Evolutionary conservation across 306 rosid genomes (phyloP), one percentile per base, ranked within the genome.

Genomic region (Fragaria ananassa): DNA sequence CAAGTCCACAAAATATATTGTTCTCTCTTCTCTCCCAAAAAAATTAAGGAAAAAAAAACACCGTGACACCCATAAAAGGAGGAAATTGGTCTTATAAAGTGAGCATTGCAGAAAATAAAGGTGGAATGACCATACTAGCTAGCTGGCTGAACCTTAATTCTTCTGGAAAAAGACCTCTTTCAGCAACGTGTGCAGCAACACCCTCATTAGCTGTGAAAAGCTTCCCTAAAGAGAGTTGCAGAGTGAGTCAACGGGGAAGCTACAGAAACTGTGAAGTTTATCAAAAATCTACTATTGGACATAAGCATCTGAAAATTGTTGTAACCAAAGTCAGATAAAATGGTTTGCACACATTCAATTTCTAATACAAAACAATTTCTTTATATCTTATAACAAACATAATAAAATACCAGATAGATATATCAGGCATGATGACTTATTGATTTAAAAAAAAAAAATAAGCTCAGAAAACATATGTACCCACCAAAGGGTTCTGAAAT

Each of bases 101-200:
- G 42, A 37, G 37, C 60, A 71, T 18, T 71, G 6, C 34, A 17
- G 7, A 63, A 72, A 50, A 34, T 39, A 56, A 21, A 37, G 35
- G 66, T 54, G 46, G 56, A 45, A 41, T 54, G 76, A 31, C 61
- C 76, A 35, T 72, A 72, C 76, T n/a, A 51, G 75, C 21, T 72
- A 54, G 76, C 39, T 37, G 39, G 50, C 51, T 41, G 64, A 76
- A 68, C 17, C 57, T 12, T 14, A 35, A 51, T 54, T 76, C 37
- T 54, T 72, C 39, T 47, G 56, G 67, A 41, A 41, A 54, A 41
- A 12, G 9, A 68, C 44, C 67, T 15, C 67, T 17, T 76, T 25
- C 68, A 68, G 56, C 19, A 68, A 54, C 47, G 25, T 37, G 58
- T 56, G 31, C 73, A 76, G 74, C 56, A 68, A 13, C 19, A 41